Evolutionary conservation across 768 basidiomycete genomes (phyloP).

Genomic region (Rhodotorula taiwanensis): DNA sequence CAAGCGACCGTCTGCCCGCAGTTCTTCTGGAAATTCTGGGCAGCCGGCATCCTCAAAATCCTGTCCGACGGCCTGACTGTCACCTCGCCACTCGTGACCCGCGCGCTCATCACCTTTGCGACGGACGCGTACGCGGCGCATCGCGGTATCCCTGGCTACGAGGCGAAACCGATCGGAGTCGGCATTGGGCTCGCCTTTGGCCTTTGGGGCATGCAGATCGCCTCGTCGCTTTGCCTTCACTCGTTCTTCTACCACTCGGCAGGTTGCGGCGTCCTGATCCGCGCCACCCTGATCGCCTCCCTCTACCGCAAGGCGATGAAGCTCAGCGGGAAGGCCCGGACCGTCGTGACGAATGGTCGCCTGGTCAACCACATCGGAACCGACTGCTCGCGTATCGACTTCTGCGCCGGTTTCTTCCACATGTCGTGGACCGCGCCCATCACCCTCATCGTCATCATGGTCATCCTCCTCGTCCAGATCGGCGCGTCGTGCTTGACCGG

Average conservation of each 20-base stretch:
- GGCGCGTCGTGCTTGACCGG: constrained; percentile 58
- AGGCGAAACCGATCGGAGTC: constrained; percentile 48
- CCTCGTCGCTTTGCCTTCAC: constrained; percentile 61
- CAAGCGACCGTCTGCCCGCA: constrained; percentile 47
- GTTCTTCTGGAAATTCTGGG: constrained; percentile 73
- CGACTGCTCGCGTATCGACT: constrained; percentile 85
- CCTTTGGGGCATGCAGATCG: constrained; percentile 62
- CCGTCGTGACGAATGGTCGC: constrained; percentile 74
- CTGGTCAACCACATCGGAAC: constrained; percentile 91
- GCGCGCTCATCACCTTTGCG: constrained; percentile 67
- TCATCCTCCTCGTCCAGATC: constrained; percentile 65
- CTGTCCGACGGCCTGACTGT: constrained; percentile 67
- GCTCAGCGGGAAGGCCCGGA: constrained; percentile 70
- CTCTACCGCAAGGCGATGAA: constrained; percentile 72
- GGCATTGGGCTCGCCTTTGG: constrained; percentile 64
- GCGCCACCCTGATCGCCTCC: constrained; percentile 78
- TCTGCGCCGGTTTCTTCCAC: constrained; percentile 58
- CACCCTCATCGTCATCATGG: constrained; percentile 68
- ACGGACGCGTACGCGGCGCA: constrained; percentile 57
- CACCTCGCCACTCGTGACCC: constrained; percentile 68
- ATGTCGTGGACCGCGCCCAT: constrained; percentile 51
- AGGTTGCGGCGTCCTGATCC: constrained; percentile 67
- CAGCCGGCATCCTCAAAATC: constrained; percentile 58
- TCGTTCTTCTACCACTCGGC: constrained; percentile 75
- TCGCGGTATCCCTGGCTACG: constrained; percentile 44